A percentile compares a stretch with the other conserved stretches of the same genome.
Evolutionary conservation across 2,329 filamentous ascomycete species (phyloP).

Genomic region (Cladosporium halotolerans): DNA sequence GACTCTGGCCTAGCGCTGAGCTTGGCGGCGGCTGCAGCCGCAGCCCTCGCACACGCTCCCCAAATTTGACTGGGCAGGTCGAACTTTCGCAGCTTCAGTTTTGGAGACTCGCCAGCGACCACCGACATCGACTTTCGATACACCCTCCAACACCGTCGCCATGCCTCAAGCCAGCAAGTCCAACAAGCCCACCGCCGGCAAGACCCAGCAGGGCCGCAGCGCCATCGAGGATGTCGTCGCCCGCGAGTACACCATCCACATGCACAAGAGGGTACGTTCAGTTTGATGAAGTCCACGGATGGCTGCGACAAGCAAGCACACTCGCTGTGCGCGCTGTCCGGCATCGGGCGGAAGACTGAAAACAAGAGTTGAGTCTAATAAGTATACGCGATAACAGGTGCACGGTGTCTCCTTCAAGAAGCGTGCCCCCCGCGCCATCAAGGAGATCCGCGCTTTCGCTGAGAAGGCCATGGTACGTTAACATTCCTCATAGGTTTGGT

Average conservation of each 20-base stretch:
- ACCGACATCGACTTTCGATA: constrained; percentile 11
- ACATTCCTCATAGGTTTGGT: not conserved
- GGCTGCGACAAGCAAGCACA: constrained; percentile 25
- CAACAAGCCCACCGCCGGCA: constrained; percentile 57
- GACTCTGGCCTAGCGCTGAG: not conserved
- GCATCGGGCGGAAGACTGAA: constrained; percentile 65
- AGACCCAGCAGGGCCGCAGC: constrained; percentile 65
- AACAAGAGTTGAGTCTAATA: constrained; percentile 33
- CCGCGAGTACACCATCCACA: constrained; percentile 99
- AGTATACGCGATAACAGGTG: constrained; percentile 54
- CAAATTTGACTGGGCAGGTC: constrained; percentile 9
- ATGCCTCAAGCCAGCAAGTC: constrained; percentile 29
- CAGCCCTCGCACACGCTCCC: constrained; percentile 1
- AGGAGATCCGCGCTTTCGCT: constrained; percentile 98
- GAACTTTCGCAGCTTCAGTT: constrained; percentile 1
- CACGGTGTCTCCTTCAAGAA: constrained; percentile 99
- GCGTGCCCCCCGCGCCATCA: constrained; percentile 95
- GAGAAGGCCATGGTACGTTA: constrained; percentile 86
- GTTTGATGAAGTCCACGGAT: constrained; percentile 67
- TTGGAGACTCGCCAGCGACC: constrained; percentile 1
- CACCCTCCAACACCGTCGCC: constrained; percentile 10
- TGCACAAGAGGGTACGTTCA: constrained; percentile 96
- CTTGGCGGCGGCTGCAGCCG: not conserved
- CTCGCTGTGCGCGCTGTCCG: constrained; percentile 13
- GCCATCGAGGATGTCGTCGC: constrained; percentile 98